A percentile compares a stretch with the other conserved stretches of the same genome.
Conservation (phyloP, 1,284 basidiomycete species). For the Rhodotorula sp. region DNA sequence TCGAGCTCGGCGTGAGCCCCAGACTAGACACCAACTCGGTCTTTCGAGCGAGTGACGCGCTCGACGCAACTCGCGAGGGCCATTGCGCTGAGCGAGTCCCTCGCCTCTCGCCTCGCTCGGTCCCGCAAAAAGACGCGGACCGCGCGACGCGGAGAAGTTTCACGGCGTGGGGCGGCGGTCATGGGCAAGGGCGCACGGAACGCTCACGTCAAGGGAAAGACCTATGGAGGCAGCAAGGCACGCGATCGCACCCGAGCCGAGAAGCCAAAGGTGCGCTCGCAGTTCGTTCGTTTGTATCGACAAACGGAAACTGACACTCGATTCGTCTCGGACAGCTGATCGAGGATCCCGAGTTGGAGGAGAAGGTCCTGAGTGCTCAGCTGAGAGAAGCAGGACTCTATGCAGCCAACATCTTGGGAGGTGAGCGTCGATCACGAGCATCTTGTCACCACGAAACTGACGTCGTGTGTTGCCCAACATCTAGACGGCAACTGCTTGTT, state of each 20-base stretch:
- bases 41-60: too few species aligned
- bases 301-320: neutral
- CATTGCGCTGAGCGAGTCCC: neutral
- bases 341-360: slow-evolving; percentile 62
- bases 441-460: neutral
- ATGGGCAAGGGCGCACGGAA: slow-evolving; percentile 13
- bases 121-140: neutral
- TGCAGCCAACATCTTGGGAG: slow-evolving; percentile 55
- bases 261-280: slow-evolving; percentile 7
- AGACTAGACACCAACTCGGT: too few species aligned
- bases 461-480: slow-evolving; percentile 45
- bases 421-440: slow-evolving; percentile 19
- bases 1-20: too few species aligned
- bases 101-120: neutral
- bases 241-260: slow-evolving; percentile 10
- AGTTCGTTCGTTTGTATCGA: neutral
- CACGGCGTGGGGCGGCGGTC: neutral
- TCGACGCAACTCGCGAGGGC: too few species aligned
- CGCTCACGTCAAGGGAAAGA: neutral
- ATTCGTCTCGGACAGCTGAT: slow-evolving; percentile 27
- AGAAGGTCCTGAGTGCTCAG: slow-evolving; percentile 63
- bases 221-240: neutral
- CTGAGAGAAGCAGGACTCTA: slow-evolving; percentile 71
- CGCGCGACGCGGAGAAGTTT: neutral
- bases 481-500: slow-evolving; percentile 87